phyloP scores from a whole-genome alignment of 768 basidiomycete species.

The Rhizopogon salebrosus region DNA sequence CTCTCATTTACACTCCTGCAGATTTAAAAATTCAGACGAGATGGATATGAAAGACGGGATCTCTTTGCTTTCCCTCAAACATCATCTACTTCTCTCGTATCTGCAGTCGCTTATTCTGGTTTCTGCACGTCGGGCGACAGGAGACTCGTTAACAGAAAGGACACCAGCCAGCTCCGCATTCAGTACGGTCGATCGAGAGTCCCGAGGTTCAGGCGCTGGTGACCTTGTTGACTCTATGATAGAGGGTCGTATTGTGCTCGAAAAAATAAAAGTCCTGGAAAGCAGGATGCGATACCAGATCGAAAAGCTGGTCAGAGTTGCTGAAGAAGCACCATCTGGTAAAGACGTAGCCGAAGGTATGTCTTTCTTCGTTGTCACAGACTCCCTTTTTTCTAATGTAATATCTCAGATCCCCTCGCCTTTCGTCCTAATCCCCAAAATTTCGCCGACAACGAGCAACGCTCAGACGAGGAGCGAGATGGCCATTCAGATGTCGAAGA shows the following conservation, averaged over 20 bases:
- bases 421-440: constrained; percentile 89
- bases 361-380: constrained; percentile 8
- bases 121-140: constrained; percentile 62
- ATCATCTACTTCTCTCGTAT: constrained; percentile 79
- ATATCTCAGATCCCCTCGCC: constrained; percentile 71
- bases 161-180: constrained; percentile 49
- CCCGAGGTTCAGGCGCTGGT: constrained; percentile 56
- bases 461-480: constrained; percentile 23
- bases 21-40: constrained; percentile 26
- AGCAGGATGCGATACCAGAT: constrained; percentile 91
- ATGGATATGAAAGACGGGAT: constrained; percentile 72
- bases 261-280: constrained; percentile 85
- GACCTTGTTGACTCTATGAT: constrained; percentile 79
- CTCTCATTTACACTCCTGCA: constrained; percentile 18
- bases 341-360: constrained; percentile 54
- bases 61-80: constrained; percentile 85
- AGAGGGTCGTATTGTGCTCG: constrained; percentile 76
- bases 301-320: constrained; percentile 82
- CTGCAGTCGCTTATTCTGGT: constrained; percentile 78
- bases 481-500: constrained; percentile 10
- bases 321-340: constrained; percentile 51
- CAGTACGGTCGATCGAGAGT: constrained; percentile 41
- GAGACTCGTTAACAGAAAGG: constrained; percentile 53
- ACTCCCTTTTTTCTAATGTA: background rate
- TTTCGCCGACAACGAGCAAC: constrained; percentile 43